Evolutionary conservation across 768 basidiomycete species (phyloP).

Genomic region (Erythrobasidium yunnanense): DNA sequence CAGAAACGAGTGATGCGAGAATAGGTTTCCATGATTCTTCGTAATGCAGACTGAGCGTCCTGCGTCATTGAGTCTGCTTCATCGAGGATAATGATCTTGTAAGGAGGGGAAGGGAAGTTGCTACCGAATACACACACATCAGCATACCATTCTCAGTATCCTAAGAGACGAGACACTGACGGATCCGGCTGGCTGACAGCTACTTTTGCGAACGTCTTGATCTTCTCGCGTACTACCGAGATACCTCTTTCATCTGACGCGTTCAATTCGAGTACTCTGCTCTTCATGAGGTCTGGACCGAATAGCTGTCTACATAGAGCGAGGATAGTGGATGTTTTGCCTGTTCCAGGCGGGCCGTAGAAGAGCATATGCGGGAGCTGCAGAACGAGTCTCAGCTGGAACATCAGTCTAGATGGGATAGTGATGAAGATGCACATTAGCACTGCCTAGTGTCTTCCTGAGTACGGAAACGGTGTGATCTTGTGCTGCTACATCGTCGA

Average conservation of each 20-base stretch:
- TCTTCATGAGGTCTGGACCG: conserved; percentile 91
- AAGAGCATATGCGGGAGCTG: conserved; percentile 99
- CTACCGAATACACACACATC: neutral
- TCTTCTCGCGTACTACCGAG: conserved; percentile 89
- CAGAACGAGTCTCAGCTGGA: neutral
- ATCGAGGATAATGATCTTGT: conserved; percentile 96
- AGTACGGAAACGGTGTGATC: conserved; percentile 91
- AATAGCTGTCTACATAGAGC: conserved; percentile 87
- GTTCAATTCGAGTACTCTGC: conserved; percentile 89
- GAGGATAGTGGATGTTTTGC: conserved; percentile 95
- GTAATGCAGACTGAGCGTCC: conserved; percentile 89
- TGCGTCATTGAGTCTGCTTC: conserved; percentile 99
- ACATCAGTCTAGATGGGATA: neutral
- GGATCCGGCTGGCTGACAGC: conserved; percentile 36
- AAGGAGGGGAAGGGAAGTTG: conserved; percentile 89
- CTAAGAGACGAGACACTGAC: neutral
- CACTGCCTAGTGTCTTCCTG: conserved; percentile 74
- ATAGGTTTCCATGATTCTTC: conserved; percentile 99
- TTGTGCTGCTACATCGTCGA: conserved; percentile 94
- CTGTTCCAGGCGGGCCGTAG: conserved; percentile 96
- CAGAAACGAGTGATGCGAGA: conserved; percentile 94
- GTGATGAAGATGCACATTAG: conserved; percentile 56
- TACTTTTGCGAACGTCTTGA: conserved; percentile 79
- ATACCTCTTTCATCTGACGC: conserved; percentile 99
- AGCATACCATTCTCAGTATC: too few species aligned